Conservation (phyloP, 345 rosid genomes). For the Odontarrhena argentea region DNA sequence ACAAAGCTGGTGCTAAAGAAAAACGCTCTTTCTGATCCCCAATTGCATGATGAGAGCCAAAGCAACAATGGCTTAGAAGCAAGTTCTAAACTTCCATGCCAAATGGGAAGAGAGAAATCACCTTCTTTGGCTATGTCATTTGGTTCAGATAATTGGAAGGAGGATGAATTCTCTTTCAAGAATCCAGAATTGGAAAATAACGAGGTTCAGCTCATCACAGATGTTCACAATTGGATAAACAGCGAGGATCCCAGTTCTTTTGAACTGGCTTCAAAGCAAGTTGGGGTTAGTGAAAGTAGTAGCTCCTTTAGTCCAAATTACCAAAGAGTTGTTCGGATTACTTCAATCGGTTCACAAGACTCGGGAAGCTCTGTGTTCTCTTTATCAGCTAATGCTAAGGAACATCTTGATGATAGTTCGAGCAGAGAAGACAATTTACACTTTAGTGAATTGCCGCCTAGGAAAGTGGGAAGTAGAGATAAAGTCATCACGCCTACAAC, state of each 20-base stretch:
- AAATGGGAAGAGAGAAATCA: constrained; percentile 42
- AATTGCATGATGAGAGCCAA: constrained; percentile 40
- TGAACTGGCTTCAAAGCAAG: constrained; percentile 17
- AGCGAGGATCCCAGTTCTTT: constrained; percentile 24
- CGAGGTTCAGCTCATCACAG: too few relatives aligned
- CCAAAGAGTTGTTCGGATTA: constrained; percentile 16
- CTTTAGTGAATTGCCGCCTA: constrained; percentile 16
- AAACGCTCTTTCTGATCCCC: constrained; percentile 51
- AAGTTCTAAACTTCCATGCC: constrained; percentile 19
- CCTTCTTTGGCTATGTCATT: constrained; percentile 40
- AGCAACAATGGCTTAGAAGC: neutral
- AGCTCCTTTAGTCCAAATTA: constrained; percentile 22
- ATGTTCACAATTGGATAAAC: neutral
- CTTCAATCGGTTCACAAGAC: constrained; percentile 34
- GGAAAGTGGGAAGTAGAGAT: constrained; percentile 25
- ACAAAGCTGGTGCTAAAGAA: constrained; percentile 40
- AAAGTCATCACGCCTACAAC: constrained; percentile 27
- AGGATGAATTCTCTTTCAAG: constrained; percentile 24
- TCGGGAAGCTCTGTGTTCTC: constrained; percentile 30
- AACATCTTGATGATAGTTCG: constrained; percentile 27
- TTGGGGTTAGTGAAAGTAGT: constrained; percentile 5
- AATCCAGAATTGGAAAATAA: neutral
- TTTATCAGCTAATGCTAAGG: constrained; percentile 21
- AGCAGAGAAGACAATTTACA: constrained; percentile 27
- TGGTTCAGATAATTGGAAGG: constrained; percentile 32